These are phyloP conservation scores for Agaricus subrufescens DNA, from an alignment of 768 basidiomycete genomes.

Conservation along the genomic window DNA sequence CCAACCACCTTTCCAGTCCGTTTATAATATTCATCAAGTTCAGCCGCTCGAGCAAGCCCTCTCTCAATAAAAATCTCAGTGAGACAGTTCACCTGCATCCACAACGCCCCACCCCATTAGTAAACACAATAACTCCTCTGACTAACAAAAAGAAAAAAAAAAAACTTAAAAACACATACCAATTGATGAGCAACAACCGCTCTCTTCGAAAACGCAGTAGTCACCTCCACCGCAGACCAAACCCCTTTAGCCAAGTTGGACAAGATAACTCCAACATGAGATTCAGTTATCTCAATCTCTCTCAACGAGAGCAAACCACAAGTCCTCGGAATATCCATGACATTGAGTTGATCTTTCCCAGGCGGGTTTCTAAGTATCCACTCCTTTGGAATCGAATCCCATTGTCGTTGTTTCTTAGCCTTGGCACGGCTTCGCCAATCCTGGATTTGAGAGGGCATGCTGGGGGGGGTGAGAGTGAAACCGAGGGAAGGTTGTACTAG, in stretches of 20 bases:
- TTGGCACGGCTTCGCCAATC: slow-evolving; percentile 49
- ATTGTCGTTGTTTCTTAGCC: slow-evolving; percentile 51
- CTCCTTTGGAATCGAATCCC: slow-evolving; percentile 53
- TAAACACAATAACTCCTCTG: neutral
- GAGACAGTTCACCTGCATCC: slow-evolving; percentile 64
- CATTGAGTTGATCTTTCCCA: slow-evolving; percentile 42
- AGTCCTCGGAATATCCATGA: slow-evolving; percentile 47
- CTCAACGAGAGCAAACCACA: slow-evolving; percentile 52
- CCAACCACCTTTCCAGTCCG: slow-evolving; percentile 63
- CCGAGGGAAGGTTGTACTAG: too few relatives aligned
- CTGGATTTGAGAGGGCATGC: slow-evolving; percentile 18
- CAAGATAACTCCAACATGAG: slow-evolving; percentile 41
- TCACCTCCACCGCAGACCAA: slow-evolving; percentile 67
- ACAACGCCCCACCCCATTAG: neutral
- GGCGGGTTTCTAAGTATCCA: slow-evolving; percentile 53
- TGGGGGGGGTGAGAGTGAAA: neutral
- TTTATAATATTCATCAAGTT: slow-evolving; percentile 60
- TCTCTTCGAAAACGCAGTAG: slow-evolving; percentile 69
- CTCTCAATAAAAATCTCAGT: slow-evolving; percentile 81
- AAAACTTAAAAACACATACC: slow-evolving; percentile 31
- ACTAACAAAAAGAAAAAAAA: neutral
- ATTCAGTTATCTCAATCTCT: slow-evolving; percentile 44
- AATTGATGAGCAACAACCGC: slow-evolving; percentile 79
- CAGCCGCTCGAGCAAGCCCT: slow-evolving; percentile 57
- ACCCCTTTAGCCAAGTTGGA: slow-evolving; percentile 43